phyloP scores from a whole-genome alignment of 371 early-diverging fungal species.

The Saksenaea vasiformis region DNA sequence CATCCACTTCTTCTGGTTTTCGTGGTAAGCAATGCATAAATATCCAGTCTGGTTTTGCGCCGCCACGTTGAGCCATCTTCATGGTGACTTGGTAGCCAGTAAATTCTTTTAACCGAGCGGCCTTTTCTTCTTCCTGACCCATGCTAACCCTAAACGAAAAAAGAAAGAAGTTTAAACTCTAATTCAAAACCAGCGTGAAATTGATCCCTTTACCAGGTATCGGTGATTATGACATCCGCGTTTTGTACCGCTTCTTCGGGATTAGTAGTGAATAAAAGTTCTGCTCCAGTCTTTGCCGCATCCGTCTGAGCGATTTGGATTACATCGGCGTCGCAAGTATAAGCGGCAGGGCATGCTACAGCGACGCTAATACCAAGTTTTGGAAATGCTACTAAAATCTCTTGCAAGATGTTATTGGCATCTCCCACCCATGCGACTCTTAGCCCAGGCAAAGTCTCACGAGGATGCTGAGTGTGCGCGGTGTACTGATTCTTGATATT shows the following conservation, averaged over 20 bases:
- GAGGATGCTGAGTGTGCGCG: constrained; percentile 40
- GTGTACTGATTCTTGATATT: constrained; percentile 34
- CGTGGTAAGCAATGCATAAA: constrained; percentile 98
- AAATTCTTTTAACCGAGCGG: constrained; percentile 77
- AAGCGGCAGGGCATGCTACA: constrained; percentile 78
- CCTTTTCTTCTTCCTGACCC: constrained; percentile 95
- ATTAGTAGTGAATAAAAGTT: constrained; percentile 52
- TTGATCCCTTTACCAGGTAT: constrained; percentile 70
- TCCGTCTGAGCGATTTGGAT: constrained; percentile 46
- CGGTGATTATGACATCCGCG: constrained; percentile 84
- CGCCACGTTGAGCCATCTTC: constrained; percentile 72
- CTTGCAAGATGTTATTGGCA: constrained; percentile 85
- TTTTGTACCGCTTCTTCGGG: constrained; percentile 72
- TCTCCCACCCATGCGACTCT: constrained; percentile 96
- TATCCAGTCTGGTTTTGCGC: constrained; percentile 85
- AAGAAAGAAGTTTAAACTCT: not conserved
- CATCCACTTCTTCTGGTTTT: constrained; percentile 94
- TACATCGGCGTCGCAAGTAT: constrained; percentile 62
- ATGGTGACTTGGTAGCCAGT: constrained; percentile 87
- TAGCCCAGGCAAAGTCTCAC: constrained; percentile 59
- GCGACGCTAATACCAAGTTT: constrained; percentile 73
- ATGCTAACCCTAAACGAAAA: constrained; percentile 83
- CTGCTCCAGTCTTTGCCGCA: constrained; percentile 23
- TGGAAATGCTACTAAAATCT: constrained; percentile 75
- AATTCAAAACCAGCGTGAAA: not conserved